phyloP scores from a whole-genome alignment of 1,284 basidiomycete species.

The Inonotus obliquus region DNA sequence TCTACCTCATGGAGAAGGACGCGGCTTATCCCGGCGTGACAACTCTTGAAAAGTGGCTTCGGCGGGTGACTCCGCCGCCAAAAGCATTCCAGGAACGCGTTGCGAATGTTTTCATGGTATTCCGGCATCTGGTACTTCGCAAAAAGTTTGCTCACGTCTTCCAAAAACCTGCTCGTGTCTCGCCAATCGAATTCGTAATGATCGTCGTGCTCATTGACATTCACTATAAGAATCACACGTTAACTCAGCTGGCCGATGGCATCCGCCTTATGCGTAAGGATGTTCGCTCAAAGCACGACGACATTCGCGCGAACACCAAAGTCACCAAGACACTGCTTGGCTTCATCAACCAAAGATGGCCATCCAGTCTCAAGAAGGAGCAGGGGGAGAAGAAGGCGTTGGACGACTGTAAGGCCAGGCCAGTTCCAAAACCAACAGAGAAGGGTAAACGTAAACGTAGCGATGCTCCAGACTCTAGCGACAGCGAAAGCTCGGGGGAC shows the following conservation, averaged over 20 bases:
- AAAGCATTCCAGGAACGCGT: constrained; percentile 46
- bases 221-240: constrained; percentile 38
- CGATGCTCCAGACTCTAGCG: not conserved
- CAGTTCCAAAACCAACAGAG: not conserved
- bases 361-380: constrained; percentile 6
- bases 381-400: constrained; percentile 3
- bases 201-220: constrained; percentile 40
- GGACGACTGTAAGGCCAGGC: not conserved
- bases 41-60: constrained; percentile 57
- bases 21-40: constrained; percentile 45
- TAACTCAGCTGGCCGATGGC: constrained; percentile 44
- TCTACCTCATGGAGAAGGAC: constrained; percentile 55
- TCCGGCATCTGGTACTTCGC: constrained; percentile 48
- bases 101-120: constrained; percentile 43
- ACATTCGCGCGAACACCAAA: constrained; percentile 54
- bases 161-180: constrained; percentile 46
- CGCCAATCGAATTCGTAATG: constrained; percentile 73
- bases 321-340: constrained; percentile 53
- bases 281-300: constrained; percentile 48
- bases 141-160: constrained; percentile 39
- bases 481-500: constrained; percentile 6
- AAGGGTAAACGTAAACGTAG: constrained; percentile 1
- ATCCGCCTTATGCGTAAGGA: constrained; percentile 48
- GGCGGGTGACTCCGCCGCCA: constrained; percentile 38
- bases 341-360: constrained; percentile 33